These are phyloP conservation scores for Eimeria praecox DNA, from an alignment of 169 alveolate species.

Conservation along the genomic window DNA sequence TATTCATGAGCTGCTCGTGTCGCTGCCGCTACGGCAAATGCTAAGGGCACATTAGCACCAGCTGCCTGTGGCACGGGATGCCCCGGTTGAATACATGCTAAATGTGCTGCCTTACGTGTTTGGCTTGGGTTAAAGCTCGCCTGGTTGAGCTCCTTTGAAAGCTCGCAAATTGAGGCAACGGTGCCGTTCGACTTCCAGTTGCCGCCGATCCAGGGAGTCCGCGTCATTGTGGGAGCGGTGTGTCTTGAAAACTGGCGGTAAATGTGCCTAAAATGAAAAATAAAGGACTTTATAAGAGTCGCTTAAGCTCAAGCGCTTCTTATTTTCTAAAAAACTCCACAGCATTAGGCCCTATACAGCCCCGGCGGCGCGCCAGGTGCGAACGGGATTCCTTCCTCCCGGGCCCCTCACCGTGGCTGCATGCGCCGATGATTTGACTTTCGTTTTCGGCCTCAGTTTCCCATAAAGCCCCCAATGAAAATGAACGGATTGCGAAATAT, in stretches of 20 bases:
- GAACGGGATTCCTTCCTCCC: not conserved
- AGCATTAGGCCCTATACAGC: not conserved
- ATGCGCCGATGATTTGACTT: not conserved
- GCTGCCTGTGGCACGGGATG: not conserved
- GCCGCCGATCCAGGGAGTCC: constrained; percentile 96
- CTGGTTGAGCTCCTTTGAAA: constrained; percentile 85
- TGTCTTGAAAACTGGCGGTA: not conserved
- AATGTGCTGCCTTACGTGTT: not conserved
- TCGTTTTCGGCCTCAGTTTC: not conserved
- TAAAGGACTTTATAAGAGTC: not conserved
- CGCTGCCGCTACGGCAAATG: not conserved
- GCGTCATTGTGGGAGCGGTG: constrained; percentile 85
- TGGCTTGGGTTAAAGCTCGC: constrained; percentile 82
- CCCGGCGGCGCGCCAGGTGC: not conserved
- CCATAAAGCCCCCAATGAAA: not conserved
- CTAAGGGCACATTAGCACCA: not conserved
- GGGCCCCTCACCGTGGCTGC: constrained; percentile 48
- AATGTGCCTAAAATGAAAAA: not conserved
- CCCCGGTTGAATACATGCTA: not conserved
- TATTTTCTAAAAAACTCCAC: not conserved
- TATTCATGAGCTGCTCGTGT: not conserved
- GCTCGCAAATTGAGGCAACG: constrained; percentile 69
- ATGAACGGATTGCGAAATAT: not conserved
- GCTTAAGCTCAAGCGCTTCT: not conserved
- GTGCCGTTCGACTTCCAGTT: constrained; percentile 98